Base-by-base conservation (phyloP, 805 yeast species). In the Nakazawaea holstii region DNA sequence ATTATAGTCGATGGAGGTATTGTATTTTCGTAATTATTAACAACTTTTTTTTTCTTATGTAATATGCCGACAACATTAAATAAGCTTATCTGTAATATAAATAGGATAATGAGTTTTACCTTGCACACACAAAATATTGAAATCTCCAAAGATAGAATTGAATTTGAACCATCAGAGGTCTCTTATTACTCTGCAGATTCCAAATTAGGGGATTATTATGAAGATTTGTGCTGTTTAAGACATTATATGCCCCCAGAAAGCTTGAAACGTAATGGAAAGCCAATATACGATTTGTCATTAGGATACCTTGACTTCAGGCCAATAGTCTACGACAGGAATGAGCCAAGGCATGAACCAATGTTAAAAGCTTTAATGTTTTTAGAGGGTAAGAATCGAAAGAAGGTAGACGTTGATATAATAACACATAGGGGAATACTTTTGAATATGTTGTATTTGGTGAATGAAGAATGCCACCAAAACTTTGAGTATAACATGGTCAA, bases 1-100 rank as follows among this genome's bases (percentile, higher is more conserved):
- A 53, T 69, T 35, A 59, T 55, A 45, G 70, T 66, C 42, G 73
- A 69, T 49, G 74, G 73, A 53, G 73, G 71, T 45, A 68, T 41
- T n/a, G 14, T 40, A 11, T 43, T 13, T 35, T n/a, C 40, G 13
- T 14, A 6, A 11, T 20, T 3, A 20, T 3, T 3, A 20, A 5
- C 24, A 20, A 5, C 5, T 20, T 20, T 20, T 20, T 20, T 20
- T 20, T 5, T 20, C 5, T 20, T 20, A 20, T 20, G 24, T n/a
- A n/a, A n/a, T n/a, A n/a, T n/a, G n/a, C n/a, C n/a, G n/a, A n/a
- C n/a, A n/a, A n/a, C n/a, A n/a, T n/a, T n/a, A n/a, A n/a, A n/a
- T n/a, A n/a, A n/a, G n/a, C n/a, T n/a, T n/a, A n/a, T n/a, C n/a
- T n/a, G n/a, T n/a, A n/a, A n/a, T n/a, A n/a, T n/a, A n/a, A n/a